Evolutionary conservation across 164 flowering plant genomes (phyloP).

Genomic region (Amborella trichopoda): DNA sequence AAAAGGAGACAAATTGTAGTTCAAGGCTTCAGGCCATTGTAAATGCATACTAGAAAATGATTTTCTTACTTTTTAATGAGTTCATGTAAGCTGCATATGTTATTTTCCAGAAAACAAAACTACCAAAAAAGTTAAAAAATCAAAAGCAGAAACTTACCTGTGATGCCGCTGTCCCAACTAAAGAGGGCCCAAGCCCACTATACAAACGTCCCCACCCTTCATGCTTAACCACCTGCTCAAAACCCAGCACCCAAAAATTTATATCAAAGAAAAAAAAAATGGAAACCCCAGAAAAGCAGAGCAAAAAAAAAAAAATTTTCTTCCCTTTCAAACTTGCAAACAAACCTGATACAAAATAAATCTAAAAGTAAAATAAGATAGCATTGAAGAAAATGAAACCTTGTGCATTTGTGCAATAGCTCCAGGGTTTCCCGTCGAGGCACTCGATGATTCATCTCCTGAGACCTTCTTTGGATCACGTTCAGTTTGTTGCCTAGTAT

Average conservation of each 20-base stretch:
- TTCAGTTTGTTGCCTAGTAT: conserved; percentile 88
- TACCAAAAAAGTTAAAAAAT: no score
- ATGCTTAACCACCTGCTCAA: conserved; percentile 56
- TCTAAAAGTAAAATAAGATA: background rate
- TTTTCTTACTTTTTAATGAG: no score
- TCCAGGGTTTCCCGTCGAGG: conserved; percentile 34
- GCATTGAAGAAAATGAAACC: conserved; percentile 22
- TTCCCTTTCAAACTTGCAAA: background rate
- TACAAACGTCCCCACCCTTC: conserved; percentile 88
- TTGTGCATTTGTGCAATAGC: conserved; percentile 67
- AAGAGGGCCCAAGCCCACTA: conserved; percentile 77
- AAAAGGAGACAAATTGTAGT: no score
- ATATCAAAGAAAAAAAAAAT: background rate
- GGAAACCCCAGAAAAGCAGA: no score
- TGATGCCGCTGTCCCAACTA: conserved; percentile 86
- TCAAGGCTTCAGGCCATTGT: no score
- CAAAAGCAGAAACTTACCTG: conserved; percentile 44
- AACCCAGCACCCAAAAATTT: background rate
- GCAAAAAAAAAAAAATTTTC: background rate
- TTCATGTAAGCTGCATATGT: no score
- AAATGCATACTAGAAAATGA: no score
- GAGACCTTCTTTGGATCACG: conserved; percentile 46
- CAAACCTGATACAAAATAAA: background rate
- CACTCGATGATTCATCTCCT: background rate
- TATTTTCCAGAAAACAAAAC: no score